Conservation (phyloP, 768 basidiomycete genomes). For the Lyophyllum atratum region DNA sequence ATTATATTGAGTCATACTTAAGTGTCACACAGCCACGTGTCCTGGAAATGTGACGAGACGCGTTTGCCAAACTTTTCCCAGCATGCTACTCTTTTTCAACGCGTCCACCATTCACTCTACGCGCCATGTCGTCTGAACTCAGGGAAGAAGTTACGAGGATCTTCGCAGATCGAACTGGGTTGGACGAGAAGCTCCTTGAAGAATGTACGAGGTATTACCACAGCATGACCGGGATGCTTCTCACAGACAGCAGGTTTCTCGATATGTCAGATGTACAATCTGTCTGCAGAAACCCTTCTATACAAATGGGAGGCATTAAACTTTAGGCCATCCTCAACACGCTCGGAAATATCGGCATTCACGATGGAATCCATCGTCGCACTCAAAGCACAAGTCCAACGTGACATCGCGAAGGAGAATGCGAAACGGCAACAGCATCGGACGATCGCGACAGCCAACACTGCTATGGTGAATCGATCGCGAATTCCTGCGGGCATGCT, state of each 20-base stretch:
- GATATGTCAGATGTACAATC: conserved; percentile 64
- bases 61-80: background rate
- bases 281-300: conserved; percentile 51
- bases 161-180: conserved; percentile 27
- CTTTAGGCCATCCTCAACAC: conserved; percentile 34
- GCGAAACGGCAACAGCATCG: conserved; percentile 34
- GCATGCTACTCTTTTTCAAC: background rate
- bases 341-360: conserved; percentile 38
- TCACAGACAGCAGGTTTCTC: conserved; percentile 49
- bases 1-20: background rate
- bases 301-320: conserved; percentile 72
- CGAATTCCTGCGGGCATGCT: conserved; percentile 30
- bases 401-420: conserved; percentile 38
- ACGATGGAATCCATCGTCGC: conserved; percentile 51
- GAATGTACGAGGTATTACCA: conserved; percentile 45
- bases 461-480: conserved; percentile 35
- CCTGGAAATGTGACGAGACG: conserved; percentile 8
- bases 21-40: background rate
- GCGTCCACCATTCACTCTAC: background rate
- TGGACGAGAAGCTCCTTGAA: conserved; percentile 45
- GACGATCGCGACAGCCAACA: conserved; percentile 24
- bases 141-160: conserved; percentile 25
- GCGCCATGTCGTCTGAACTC: conserved; percentile 21
- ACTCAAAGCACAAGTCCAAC: conserved; percentile 51
- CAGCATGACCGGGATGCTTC: background rate